Evolutionary conservation across 768 basidiomycete genomes (phyloP).

Genomic region (Paxillus involutus): DNA sequence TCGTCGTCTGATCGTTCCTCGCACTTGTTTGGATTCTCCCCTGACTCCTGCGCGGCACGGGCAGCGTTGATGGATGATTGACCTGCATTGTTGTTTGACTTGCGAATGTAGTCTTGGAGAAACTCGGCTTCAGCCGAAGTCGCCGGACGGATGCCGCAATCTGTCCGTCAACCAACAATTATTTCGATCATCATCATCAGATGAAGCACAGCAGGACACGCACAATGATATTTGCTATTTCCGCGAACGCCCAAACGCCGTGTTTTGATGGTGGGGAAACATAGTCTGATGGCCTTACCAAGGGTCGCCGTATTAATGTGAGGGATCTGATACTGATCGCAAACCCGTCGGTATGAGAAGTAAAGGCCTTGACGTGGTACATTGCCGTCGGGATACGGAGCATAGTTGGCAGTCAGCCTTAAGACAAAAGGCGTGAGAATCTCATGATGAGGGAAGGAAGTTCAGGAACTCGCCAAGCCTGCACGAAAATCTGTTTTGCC

Average conservation of each 20-base stretch:
- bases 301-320: conserved; percentile 96
- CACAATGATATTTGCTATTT: conserved; percentile 96
- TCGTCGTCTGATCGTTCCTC: conserved; percentile 83
- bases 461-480: conserved; percentile 69
- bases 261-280: conserved; percentile 95
- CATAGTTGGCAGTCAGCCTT: conserved; percentile 88
- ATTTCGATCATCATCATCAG: conserved; percentile 30
- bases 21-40: conserved; percentile 55
- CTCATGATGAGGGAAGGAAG: conserved; percentile 16
- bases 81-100: conserved; percentile 83
- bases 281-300: conserved; percentile 91
- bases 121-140: conserved; percentile 89
- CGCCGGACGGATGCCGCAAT: conserved; percentile 92
- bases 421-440: conserved; percentile 16
- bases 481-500: conserved; percentile 91
- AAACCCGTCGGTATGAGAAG: conserved; percentile 88
- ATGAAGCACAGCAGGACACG: conserved; percentile 39
- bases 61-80: conserved; percentile 76
- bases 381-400: conserved; percentile 89
- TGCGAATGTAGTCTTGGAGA: conserved; percentile 89
- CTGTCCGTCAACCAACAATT: conserved; percentile 41
- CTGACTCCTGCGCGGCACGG: conserved; percentile 66
- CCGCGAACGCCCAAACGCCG: conserved; percentile 89
- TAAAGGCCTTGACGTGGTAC: conserved; percentile 93
- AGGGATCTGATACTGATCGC: conserved; percentile 89